Base-by-base conservation (phyloP, 2,329 filamentous ascomycete species). In the Penicillium decumbens region DNA sequence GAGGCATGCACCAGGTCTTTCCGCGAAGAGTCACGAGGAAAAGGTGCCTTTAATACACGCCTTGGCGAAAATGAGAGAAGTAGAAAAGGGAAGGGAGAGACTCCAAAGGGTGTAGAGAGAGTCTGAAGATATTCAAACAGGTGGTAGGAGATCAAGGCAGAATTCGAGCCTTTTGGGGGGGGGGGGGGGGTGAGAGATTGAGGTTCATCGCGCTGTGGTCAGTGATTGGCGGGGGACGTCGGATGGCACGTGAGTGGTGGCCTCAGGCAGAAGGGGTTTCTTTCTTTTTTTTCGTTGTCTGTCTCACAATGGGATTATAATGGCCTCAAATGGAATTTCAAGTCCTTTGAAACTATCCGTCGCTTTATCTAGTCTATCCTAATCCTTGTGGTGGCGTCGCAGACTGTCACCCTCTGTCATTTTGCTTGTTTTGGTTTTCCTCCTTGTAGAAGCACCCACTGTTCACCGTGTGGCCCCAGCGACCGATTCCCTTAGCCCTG, bases 391-490 rank as follows among this genome's bases (percentile, higher is more conserved):
- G 33, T 23, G 33, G 33, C 20, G 8, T 37, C 9, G 18, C 18
- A 37, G 20, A 10, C 33, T 12, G 18, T 37, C 33, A 37, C 33
- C 33, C 54, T 59, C 55, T 47, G 23, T 38, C 4, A 29, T 56
- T 50, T 50, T 57, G 54, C 54, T 69, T 69, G 63, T 69, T 69
- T 67, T 69, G 65, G 45, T 69, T 69, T 69, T 68, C 43, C 66
- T 64, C 43, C 55, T 64, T 64, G 48, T 47, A 64, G 61, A 55
- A 53, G 45, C 44, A 45, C 47, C 52, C 54, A 56, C 51, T 53
- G 53, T 54, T 49, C 55, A 58, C 49, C 18, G 33, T 52, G 61
- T 64, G 64, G 60, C 64, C 66, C 61, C 51, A 59, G 65, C 65
- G 65, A 68, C 66, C 59, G 52, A 50, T 55, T 45, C 50, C 39